phyloP scores from a whole-genome alignment of 805 yeast species.

The Saccharomycopsis amapae region DNA sequence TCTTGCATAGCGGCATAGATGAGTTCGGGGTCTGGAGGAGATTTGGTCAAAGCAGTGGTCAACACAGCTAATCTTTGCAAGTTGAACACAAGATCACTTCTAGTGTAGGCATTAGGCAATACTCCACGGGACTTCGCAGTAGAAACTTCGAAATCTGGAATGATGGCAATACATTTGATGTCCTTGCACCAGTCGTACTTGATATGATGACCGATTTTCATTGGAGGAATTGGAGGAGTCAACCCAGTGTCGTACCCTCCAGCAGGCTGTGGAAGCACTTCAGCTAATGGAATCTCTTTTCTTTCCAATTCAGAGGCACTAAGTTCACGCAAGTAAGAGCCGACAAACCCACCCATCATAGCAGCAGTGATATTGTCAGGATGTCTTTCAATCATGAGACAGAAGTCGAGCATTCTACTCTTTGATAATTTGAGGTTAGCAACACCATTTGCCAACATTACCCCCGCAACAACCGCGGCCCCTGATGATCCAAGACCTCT shows the following conservation, averaged over 20 bases:
- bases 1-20: slow-evolving; percentile 97
- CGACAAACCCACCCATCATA: slow-evolving; percentile 98
- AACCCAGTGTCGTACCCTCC: slow-evolving; percentile 64
- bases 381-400: slow-evolving; percentile 95
- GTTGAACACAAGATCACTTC: slow-evolving; percentile 83
- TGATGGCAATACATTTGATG: slow-evolving; percentile 82
- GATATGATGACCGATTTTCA: slow-evolving; percentile 80
- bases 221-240: slow-evolving; percentile 77
- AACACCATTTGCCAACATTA: slow-evolving; percentile 77
- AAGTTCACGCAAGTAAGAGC: slow-evolving; percentile 82
- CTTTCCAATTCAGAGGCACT: slow-evolving; percentile 62
- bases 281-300: slow-evolving; percentile 78
- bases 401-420: slow-evolving; percentile 84
- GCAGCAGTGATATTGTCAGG: slow-evolving; percentile 99
- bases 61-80: slow-evolving; percentile 88
- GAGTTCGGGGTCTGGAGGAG: slow-evolving; percentile 72
- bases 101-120: slow-evolving; percentile 70
- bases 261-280: slow-evolving; percentile 72
- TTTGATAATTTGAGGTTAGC: slow-evolving; percentile 68
- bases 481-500: slow-evolving; percentile 97
- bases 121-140: slow-evolving; percentile 91
- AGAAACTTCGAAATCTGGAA: slow-evolving; percentile 90
- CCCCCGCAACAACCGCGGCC: slow-evolving; percentile 98
- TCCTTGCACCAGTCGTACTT: slow-evolving; percentile 75
- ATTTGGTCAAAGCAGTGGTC: slow-evolving; percentile 84